Percentiles rank a stretch among this genome's conserved stretches.
Evolutionary conservation across 805 yeast species (phyloP).

Genomic region (Hanseniaspora guilliermondii): DNA sequence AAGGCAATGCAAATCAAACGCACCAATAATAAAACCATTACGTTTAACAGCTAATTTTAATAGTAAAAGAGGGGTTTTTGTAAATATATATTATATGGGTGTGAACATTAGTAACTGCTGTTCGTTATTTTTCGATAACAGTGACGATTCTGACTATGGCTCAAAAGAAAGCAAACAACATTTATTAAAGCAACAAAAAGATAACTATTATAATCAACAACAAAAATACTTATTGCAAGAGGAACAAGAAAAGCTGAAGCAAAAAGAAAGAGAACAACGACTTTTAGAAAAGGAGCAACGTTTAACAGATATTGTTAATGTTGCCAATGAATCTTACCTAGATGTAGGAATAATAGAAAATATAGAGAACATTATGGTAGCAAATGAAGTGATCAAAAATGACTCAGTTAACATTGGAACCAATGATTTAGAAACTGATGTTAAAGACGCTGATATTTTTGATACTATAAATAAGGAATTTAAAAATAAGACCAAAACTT

Average conservation of each 20-base stretch:
- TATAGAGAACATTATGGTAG: slow-evolving; percentile 11
- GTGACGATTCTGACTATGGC: slow-evolving; percentile 6
- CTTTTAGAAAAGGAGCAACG: slow-evolving; percentile 10
- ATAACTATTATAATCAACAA: slow-evolving; percentile 2
- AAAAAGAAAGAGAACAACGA: background rate
- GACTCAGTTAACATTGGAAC: background rate
- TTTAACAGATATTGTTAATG: slow-evolving; percentile 9
- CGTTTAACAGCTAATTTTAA: no score
- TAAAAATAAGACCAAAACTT: slow-evolving; percentile 2
- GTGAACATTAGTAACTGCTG: slow-evolving; percentile 10
- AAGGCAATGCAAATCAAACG: no score
- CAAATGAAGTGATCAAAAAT: background rate
- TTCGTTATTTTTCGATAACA: background rate
- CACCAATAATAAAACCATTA: no score
- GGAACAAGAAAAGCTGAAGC: slow-evolving; percentile 4
- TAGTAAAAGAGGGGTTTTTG: no score
- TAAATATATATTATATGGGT: background rate
- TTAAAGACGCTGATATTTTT: background rate
- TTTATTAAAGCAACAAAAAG: slow-evolving; percentile 9
- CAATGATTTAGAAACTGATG: background rate
- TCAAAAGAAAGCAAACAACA: slow-evolving; percentile 13
- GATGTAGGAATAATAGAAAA: slow-evolving; percentile 12
- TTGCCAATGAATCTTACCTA: slow-evolving; percentile 10
- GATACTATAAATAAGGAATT: background rate
- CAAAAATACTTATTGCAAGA: background rate